phyloP scores from a whole-genome alignment of 2,329 filamentous ascomycete species.

The Leptodontidium sp. region DNA sequence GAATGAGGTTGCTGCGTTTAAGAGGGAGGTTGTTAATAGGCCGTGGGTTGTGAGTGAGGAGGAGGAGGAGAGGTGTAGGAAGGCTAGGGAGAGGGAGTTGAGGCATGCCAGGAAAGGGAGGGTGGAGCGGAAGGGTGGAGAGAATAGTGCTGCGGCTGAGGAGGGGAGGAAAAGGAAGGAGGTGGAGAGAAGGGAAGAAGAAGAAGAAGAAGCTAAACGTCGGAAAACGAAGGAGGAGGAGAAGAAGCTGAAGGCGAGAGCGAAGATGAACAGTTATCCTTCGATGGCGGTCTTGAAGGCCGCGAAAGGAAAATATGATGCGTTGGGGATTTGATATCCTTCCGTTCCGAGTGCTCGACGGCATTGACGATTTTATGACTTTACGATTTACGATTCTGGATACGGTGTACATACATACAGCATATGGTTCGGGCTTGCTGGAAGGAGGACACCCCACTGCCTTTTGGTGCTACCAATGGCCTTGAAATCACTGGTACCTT shows the following conservation, averaged over 20 bases:
- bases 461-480: not conserved
- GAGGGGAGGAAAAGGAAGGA: slow-evolving; percentile 25
- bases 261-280: slow-evolving; percentile 29
- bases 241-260: slow-evolving; percentile 26
- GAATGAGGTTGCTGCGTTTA: slow-evolving; percentile 62
- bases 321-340: slow-evolving; percentile 35
- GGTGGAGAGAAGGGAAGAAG: slow-evolving; percentile 23
- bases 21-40: slow-evolving; percentile 56
- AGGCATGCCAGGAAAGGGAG: slow-evolving; percentile 25
- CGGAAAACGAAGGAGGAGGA: slow-evolving; percentile 19
- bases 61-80: slow-evolving; percentile 57
- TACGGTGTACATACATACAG: not conserved
- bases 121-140: slow-evolving; percentile 42
- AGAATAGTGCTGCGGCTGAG: slow-evolving; percentile 3
- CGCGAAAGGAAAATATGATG: slow-evolving; percentile 40
- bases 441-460: not conserved
- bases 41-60: slow-evolving; percentile 63
- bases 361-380: slow-evolving; percentile 20
- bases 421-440: not conserved
- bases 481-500: not conserved
- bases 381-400: slow-evolving; percentile 8
- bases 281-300: slow-evolving; percentile 35
- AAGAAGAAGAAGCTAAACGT: slow-evolving; percentile 4
- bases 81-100: slow-evolving; percentile 30
- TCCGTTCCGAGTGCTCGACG: not conserved